A percentile compares a stretch with the other conserved stretches of the same genome.
These are phyloP conservation scores for Exophiala dermatitidis DNA, from an alignment of 2,329 filamentous ascomycete genomes.

Conservation along the genomic window DNA sequence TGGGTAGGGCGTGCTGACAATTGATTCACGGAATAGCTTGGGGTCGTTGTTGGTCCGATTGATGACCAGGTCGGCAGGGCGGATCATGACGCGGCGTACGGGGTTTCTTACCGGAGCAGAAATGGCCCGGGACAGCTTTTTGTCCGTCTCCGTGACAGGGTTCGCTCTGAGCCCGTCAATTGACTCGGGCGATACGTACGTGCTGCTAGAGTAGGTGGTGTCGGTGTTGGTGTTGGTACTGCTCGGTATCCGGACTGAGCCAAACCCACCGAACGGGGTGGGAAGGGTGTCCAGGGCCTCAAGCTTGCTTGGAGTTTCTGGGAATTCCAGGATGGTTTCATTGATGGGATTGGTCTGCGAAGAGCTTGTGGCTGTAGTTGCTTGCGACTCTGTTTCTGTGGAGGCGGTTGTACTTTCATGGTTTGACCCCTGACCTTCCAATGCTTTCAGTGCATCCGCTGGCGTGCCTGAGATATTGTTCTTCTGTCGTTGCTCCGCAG, in stretches of 20 bases:
- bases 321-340: constrained; percentile 17
- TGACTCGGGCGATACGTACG: constrained; percentile 9
- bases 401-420: neutral
- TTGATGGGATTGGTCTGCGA: constrained; percentile 4
- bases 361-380: neutral
- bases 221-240: neutral
- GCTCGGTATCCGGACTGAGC: constrained; percentile 18
- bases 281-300: constrained; percentile 20
- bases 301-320: constrained; percentile 9
- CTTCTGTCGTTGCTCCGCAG: constrained; percentile 1
- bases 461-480: constrained; percentile 1
- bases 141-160: constrained; percentile 16
- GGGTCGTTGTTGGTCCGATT: constrained; percentile 11
- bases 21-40: constrained; percentile 22
- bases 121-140: constrained; percentile 20
- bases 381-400: neutral
- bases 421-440: constrained; percentile 10
- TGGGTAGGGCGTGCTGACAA: constrained; percentile 27
- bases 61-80: constrained; percentile 24
- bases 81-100: constrained; percentile 25
- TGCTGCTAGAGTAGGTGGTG: constrained; percentile 8
- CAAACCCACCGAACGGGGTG: constrained; percentile 22
- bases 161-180: constrained; percentile 24
- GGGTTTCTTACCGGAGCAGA: constrained; percentile 23
- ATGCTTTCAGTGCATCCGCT: constrained; percentile 16